Evolutionary conservation across 163 green algal genomes (phyloP).

Genomic region (Coccomyxa subellipsoidea): DNA sequence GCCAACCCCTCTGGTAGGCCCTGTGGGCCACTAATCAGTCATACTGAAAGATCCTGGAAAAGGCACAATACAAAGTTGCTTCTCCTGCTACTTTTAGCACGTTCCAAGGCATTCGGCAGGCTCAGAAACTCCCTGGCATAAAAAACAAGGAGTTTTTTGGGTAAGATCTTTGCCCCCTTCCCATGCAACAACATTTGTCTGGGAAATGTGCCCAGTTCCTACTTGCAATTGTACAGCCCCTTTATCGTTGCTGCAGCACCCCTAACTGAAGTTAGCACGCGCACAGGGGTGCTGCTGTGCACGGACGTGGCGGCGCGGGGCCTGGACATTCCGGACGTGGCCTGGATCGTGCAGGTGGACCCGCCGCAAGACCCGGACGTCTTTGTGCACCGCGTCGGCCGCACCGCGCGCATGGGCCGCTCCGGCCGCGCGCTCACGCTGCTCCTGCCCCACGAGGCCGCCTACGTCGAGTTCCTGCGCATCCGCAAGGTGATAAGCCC

Average conservation of each 20-base stretch:
- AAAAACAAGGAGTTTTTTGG: too few relatives aligned
- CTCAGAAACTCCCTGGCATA: too few relatives aligned
- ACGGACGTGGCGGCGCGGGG: constrained; percentile 93
- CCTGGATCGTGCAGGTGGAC: constrained; percentile 83
- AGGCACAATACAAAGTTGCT: too few relatives aligned
- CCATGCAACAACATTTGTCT: too few relatives aligned
- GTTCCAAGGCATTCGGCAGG: too few relatives aligned
- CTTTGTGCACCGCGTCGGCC: constrained; percentile 78
- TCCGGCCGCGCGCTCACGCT: constrained; percentile 54
- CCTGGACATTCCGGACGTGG: constrained; percentile 92
- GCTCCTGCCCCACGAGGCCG: constrained; percentile 59
- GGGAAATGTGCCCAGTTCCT: too few relatives aligned
- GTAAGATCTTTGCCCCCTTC: too few relatives aligned
- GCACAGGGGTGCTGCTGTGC: constrained; percentile 72
- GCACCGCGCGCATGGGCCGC: constrained; percentile 78
- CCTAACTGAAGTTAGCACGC: too few relatives aligned
- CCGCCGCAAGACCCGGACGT: constrained; percentile 64
- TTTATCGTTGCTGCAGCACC: too few relatives aligned
- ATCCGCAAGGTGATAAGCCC: constrained; percentile 57
- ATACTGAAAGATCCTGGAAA: too few relatives aligned
- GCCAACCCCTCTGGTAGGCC: constrained; percentile 21
- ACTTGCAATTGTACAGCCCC: too few relatives aligned
- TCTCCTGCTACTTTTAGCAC: too few relatives aligned
- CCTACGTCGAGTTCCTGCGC: constrained; percentile 71
- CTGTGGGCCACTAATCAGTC: background rate